Evolutionary conservation across 106 monocot species (phyloP).

Genomic region (Vanilla planifolia): DNA sequence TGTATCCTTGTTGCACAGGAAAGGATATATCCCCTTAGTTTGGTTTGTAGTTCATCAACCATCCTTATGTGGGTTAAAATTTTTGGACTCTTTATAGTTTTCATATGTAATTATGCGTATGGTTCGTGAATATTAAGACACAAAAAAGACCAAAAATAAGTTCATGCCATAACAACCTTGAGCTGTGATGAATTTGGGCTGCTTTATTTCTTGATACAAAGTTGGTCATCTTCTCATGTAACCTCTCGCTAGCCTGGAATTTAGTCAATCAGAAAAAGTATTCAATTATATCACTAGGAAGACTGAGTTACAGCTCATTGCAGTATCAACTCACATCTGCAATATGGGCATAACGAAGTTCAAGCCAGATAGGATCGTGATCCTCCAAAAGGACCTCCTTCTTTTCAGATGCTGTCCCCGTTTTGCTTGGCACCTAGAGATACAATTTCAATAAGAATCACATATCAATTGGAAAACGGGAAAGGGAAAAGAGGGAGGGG

Average conservation of each 20-base stretch:
- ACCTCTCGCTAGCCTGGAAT: neutral
- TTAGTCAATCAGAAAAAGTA: slow-evolving; percentile 1
- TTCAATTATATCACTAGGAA: neutral
- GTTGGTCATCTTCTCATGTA: slow-evolving; percentile 4
- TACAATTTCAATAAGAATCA: neutral
- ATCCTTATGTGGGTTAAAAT: too few species aligned
- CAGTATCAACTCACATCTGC: slow-evolving; percentile 48
- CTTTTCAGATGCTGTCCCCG: slow-evolving; percentile 55
- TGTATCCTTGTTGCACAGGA: too few species aligned
- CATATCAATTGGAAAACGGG: neutral
- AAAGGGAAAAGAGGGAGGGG: neutral
- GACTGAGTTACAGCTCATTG: too few species aligned
- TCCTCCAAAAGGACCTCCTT: slow-evolving; percentile 88
- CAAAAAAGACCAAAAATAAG: too few species aligned
- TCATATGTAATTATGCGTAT: too few species aligned
- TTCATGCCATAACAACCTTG: slow-evolving; percentile 11
- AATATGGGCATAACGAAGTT: slow-evolving; percentile 80
- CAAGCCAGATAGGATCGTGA: slow-evolving; percentile 86
- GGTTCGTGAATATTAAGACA: too few species aligned
- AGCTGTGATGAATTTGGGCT: neutral
- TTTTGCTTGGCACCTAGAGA: slow-evolving; percentile 54
- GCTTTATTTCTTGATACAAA: slow-evolving; percentile 5
- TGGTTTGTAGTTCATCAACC: too few species aligned
- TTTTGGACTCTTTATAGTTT: too few species aligned
- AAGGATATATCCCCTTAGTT: too few species aligned